Base-by-base conservation (phyloP, 257 asterid species). In the Petunia axillaris region DNA sequence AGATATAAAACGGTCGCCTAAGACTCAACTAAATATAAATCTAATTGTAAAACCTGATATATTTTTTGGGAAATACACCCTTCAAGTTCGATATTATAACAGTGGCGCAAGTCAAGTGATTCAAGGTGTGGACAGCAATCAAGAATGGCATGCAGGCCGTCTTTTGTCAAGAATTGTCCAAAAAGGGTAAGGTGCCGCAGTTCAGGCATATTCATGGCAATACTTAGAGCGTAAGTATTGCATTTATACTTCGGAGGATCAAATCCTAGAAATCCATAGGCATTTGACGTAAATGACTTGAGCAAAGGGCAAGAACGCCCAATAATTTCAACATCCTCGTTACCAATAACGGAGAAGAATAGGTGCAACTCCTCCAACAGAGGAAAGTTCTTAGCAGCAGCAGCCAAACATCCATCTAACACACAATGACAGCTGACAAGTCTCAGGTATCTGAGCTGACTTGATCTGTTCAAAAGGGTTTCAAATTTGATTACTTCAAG, bases 271-370 rank as follows among this genome's bases (percentile, higher is more conserved):
- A 10, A 48, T 1, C 74, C 64, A 86, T 84, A 59, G 87, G 83
- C 76, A 78, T 84, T 25, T 25, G 25, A 25, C 25, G 25, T 25
- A 25, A 25, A 25, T 25, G 25, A 25, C 25, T 25, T 25, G 46
- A 87, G 77, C 36, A 44, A 71, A 1, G 91, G 87, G 79, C 90
- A 89, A 35, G 81, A 81, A 7, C 58, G 84, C 2, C 91, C 92
- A 41, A 85, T 40, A 6, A 66, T 54, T 81, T 87, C 81, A 58
- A 87, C 84, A 70, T 66, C 78, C 57, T 86, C 76, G 3, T 1
- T 8, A 9, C 71, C 64, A 8, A 88, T 73, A 10, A 3, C 11
- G 75, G 80, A 76, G 80, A 57, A 83, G 58, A 75, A 68, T 38
- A 85, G 46, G 64, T 80, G 81, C 16, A 86, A 60, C 79, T 88